Percentiles rank a stretch among this genome's conserved stretches.
Evolutionary conservation across 352 stramenopile genomes (phyloP).

Genomic region (Paralagenidium karlingii): DNA sequence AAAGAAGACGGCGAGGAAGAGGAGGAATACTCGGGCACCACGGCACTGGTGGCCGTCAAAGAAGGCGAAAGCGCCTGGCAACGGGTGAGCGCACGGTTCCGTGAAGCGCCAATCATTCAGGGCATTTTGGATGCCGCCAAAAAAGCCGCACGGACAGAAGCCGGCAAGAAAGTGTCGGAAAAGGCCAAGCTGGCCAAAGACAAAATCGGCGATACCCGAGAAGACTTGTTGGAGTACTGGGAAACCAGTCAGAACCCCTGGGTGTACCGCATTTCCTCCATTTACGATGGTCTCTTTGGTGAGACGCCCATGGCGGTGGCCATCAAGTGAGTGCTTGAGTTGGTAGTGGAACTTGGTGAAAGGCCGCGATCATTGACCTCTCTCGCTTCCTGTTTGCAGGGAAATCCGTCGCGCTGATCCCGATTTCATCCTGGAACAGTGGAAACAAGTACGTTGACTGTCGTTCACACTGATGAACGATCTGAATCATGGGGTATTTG

Average conservation of each 20-base stretch:
- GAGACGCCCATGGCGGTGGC: constrained; percentile 93
- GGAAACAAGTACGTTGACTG: constrained; percentile 58
- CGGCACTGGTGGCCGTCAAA: constrained; percentile 81
- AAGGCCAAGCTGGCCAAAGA: constrained; percentile 65
- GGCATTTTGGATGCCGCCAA: constrained; percentile 76
- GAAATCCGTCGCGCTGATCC: constrained; percentile 94
- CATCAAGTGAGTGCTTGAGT: constrained; percentile 41
- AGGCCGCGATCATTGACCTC: background rate
- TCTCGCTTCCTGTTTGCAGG: constrained; percentile 7
- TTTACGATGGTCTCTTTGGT: constrained; percentile 96
- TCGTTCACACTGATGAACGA: background rate
- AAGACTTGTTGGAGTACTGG: constrained; percentile 90
- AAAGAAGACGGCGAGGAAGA: constrained; percentile 24
- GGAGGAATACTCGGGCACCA: constrained; percentile 54
- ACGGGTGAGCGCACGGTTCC: constrained; percentile 87
- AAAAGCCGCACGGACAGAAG: constrained; percentile 59
- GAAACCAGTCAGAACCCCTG: constrained; percentile 98
- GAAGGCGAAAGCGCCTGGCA: constrained; percentile 91
- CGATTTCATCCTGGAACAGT: constrained; percentile 94
- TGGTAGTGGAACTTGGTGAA: background rate
- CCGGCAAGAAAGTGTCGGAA: constrained; percentile 54
- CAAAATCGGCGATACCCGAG: constrained; percentile 66
- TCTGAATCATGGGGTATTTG: background rate
- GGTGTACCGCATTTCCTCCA: constrained; percentile 94
- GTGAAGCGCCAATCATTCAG: constrained; percentile 92